Evolutionary conservation across 768 basidiomycete species (phyloP).

Genomic region (Amanita polypyramis): DNA sequence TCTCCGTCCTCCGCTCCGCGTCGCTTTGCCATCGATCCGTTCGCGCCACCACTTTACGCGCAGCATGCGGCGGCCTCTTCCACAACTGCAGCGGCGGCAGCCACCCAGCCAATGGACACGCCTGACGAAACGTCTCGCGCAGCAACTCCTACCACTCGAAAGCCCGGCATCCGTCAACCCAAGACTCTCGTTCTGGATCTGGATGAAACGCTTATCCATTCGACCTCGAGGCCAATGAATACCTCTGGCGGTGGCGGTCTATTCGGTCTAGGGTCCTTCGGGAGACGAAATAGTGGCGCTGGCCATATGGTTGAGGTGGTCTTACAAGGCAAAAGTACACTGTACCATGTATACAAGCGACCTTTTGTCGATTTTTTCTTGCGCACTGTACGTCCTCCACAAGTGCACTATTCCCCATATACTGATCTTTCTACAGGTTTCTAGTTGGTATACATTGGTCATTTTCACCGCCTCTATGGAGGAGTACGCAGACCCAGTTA

Average conservation of each 20-base stretch:
- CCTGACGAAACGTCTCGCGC: constrained; percentile 22
- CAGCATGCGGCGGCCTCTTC: too few relatives aligned
- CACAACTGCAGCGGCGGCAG: neutral
- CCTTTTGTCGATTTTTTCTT: constrained; percentile 96
- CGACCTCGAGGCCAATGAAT: constrained; percentile 73
- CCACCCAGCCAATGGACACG: neutral
- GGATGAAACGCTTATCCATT: constrained; percentile 98
- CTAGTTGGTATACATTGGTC: constrained; percentile 96
- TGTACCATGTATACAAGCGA: constrained; percentile 97
- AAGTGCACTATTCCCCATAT: neutral
- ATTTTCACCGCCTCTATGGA: constrained; percentile 99
- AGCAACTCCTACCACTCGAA: constrained; percentile 43
- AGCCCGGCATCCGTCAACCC: constrained; percentile 66
- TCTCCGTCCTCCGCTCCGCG: constrained; percentile 5
- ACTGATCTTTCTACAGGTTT: constrained; percentile 49
- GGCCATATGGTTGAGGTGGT: constrained; percentile 92
- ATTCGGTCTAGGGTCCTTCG: constrained; percentile 44
- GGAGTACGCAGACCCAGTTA: constrained; percentile 98
- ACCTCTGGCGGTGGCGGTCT: constrained; percentile 42
- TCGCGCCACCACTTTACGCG: neutral
- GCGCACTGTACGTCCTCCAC: constrained; percentile 52
- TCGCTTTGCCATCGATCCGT: constrained; percentile 4
- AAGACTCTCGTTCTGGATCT: constrained; percentile 97
- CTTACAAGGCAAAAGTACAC: constrained; percentile 74
- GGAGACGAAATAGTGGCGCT: constrained; percentile 52